Conservation (phyloP, 208 protist species). For the Herpetomonas tarakana region DNA sequence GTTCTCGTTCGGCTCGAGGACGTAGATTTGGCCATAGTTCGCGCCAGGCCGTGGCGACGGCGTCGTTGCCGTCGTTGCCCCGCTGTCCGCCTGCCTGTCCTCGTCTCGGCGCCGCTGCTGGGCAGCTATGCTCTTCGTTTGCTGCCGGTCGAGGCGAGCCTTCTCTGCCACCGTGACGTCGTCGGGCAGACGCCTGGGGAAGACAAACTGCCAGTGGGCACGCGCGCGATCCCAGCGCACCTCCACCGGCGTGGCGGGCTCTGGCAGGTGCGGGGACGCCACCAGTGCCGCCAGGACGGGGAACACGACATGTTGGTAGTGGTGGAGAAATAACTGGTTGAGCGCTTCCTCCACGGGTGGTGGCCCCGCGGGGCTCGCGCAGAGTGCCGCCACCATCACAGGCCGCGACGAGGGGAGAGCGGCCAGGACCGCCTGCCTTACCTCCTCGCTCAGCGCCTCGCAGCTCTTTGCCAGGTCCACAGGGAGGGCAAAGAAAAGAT, state of each 20-base stretch:
- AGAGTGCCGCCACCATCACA: neutral
- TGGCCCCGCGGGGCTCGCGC: no score
- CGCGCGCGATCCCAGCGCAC: neutral
- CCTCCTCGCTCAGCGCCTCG: neutral
- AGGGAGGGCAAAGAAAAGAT: conserved; percentile 43
- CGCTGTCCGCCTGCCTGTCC: neutral
- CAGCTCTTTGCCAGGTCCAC: neutral
- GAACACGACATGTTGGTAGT: neutral
- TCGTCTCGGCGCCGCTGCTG: neutral
- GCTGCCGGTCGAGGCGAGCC: neutral
- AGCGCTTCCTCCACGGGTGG: no score
- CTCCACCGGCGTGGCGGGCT: neutral
- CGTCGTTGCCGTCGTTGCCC: neutral
- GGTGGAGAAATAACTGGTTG: neutral
- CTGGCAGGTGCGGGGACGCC: neutral
- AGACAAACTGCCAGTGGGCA: conserved; percentile 13
- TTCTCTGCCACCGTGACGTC: neutral
- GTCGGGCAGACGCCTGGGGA: neutral
- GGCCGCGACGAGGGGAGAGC: no score
- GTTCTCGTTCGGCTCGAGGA: conserved; percentile 29
- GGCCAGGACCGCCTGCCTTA: neutral
- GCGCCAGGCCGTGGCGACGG: neutral
- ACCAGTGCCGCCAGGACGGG: neutral
- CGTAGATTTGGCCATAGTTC: conserved; percentile 1
- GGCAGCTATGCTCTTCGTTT: neutral